Evolutionary conservation across 2,329 filamentous ascomycete genomes (phyloP).

Genomic region (Botryotinia narcissicola): DNA sequence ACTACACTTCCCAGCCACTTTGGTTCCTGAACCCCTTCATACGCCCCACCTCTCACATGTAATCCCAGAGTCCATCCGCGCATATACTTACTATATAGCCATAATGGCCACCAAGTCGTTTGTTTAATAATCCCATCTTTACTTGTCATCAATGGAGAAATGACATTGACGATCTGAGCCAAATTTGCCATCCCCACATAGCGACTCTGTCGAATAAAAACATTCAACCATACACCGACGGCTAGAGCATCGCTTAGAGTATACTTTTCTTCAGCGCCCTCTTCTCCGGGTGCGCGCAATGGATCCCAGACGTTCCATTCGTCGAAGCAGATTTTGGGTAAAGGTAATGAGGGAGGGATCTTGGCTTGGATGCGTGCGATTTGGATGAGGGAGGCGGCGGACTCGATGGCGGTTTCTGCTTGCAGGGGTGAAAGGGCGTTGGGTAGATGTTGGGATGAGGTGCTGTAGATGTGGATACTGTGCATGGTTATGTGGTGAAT

Average conservation of each 20-base stretch:
- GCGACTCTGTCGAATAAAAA: slow-evolving; percentile 61
- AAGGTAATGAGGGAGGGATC: slow-evolving; percentile 34
- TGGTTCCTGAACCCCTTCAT: slow-evolving; percentile 65
- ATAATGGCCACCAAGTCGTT: slow-evolving; percentile 63
- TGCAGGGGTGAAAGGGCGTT: slow-evolving; percentile 56
- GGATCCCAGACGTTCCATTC: slow-evolving; percentile 72
- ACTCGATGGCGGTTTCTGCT: slow-evolving; percentile 64
- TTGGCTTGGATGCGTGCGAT: slow-evolving; percentile 60
- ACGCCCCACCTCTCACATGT: slow-evolving; percentile 62
- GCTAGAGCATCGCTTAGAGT: slow-evolving; percentile 63
- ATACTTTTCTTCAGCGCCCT: slow-evolving; percentile 62
- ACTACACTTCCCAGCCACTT: slow-evolving; percentile 63
- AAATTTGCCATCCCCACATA: slow-evolving; percentile 66
- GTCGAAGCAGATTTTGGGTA: slow-evolving; percentile 65
- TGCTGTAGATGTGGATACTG: slow-evolving; percentile 65
- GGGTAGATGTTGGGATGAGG: slow-evolving; percentile 43
- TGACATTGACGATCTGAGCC: slow-evolving; percentile 67
- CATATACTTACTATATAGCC: slow-evolving; percentile 67
- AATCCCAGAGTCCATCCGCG: slow-evolving; percentile 66
- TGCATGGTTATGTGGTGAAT: slow-evolving; percentile 64
- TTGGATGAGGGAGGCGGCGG: slow-evolving; percentile 59
- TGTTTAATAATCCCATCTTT: slow-evolving; percentile 57
- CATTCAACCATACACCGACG: slow-evolving; percentile 61
- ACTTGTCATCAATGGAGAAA: slow-evolving; percentile 63
- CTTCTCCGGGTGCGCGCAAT: slow-evolving; percentile 57